These are phyloP conservation scores for Brachypodium distachyon DNA, from an alignment of 202 grass and related monocot species.

Conservation along the genomic window DNA sequence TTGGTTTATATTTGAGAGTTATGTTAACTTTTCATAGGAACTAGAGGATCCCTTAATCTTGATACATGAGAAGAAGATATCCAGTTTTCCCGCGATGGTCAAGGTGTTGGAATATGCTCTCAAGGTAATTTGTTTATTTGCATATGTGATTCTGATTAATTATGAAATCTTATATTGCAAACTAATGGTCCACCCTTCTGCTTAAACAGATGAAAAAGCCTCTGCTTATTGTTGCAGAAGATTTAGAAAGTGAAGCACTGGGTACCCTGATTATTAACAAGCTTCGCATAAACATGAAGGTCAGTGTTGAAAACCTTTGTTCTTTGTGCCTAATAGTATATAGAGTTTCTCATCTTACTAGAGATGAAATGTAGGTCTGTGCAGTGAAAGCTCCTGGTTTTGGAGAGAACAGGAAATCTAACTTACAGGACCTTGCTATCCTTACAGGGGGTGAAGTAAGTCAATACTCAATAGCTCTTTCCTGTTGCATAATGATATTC, in stretches of 20 bases:
- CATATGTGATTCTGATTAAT: background rate
- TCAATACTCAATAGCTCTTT: background rate
- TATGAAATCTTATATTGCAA: background rate
- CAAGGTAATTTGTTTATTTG: constrained; percentile 20
- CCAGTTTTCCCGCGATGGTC: constrained; percentile 18
- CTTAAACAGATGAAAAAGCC: constrained; percentile 39
- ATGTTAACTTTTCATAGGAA: constrained; percentile 24
- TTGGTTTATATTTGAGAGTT: background rate
- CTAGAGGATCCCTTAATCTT: constrained; percentile 39
- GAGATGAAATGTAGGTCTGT: constrained; percentile 21
- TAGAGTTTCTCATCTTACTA: background rate
- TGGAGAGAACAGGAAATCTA: constrained; percentile 45
- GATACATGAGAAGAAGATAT: constrained; percentile 56
- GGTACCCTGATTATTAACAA: constrained; percentile 33
- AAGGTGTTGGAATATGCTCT: constrained; percentile 42
- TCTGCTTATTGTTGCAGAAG: constrained; percentile 48
- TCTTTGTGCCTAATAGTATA: background rate
- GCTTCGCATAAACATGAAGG: constrained; percentile 32
- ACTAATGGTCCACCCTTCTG: background rate
- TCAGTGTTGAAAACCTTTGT: constrained; percentile 3
- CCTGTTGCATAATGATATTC: background rate
- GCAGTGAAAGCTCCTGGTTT: constrained; percentile 44
- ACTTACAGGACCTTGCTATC: constrained; percentile 32
- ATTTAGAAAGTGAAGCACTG: constrained; percentile 33
- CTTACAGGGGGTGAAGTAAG: constrained; percentile 35